These are phyloP conservation scores for Cichorium intybus DNA, from an alignment of 140 eudicot species.

Conservation along the genomic window DNA sequence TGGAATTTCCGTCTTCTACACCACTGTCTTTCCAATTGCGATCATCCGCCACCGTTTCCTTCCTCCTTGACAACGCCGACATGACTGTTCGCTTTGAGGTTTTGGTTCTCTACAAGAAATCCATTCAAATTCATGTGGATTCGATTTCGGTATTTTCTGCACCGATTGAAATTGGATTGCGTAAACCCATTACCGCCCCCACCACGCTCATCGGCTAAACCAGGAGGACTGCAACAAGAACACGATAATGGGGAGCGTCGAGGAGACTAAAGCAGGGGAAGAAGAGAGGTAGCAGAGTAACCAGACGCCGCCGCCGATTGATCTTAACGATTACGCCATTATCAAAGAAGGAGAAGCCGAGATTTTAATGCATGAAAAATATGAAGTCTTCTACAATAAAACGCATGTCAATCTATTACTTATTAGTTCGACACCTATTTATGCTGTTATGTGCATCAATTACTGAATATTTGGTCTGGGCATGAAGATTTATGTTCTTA, in stretches of 20 bases:
- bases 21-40: too few species aligned
- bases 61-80: too few species aligned
- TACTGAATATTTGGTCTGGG: background rate
- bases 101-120: too few species aligned
- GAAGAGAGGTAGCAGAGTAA: constrained; percentile 26
- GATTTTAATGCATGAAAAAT: constrained; percentile 85
- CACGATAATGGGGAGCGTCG: constrained; percentile 37
- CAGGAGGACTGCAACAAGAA: background rate
- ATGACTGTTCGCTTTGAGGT: too few species aligned
- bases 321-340: constrained; percentile 58
- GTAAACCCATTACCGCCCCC: constrained; percentile 14
- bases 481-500: background rate
- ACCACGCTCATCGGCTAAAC: background rate
- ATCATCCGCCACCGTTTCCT: too few species aligned
- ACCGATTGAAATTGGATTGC: too few species aligned
- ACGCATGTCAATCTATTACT: constrained; percentile 58
- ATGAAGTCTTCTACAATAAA: constrained; percentile 89
- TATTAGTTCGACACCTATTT: background rate
- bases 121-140: too few species aligned
- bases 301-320: constrained; percentile 31
- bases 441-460: background rate
- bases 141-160: too few species aligned
- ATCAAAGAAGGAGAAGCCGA: constrained; percentile 97
- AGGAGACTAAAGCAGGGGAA: constrained; percentile 41
- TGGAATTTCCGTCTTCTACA: too few species aligned